A percentile compares a stretch with the other conserved stretches of the same genome.
Evolutionary conservation across 2,329 filamentous ascomycete genomes (phyloP).

Genomic region (Ascochyta clinopodiicola): DNA sequence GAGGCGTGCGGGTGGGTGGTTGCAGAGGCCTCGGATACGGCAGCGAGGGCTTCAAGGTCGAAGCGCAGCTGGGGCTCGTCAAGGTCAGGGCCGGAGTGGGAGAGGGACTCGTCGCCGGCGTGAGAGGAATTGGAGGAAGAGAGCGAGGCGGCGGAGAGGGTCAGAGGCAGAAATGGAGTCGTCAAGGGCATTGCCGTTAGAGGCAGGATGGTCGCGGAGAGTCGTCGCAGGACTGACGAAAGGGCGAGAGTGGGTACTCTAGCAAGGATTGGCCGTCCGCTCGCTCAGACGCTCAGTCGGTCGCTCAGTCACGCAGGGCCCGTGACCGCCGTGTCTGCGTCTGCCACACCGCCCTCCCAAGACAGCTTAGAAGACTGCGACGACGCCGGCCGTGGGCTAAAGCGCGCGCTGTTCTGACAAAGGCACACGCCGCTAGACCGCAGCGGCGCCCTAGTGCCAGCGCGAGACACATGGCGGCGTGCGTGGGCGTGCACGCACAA

Average conservation of each 20-base stretch:
- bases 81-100: conserved; percentile 14
- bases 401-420: conserved; percentile 41
- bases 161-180: conserved; percentile 38
- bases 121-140: conserved; percentile 21
- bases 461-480: conserved; percentile 40
- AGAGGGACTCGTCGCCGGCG: conserved; percentile 8
- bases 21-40: conserved; percentile 10
- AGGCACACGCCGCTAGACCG: conserved; percentile 24
- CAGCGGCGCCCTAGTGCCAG: conserved; percentile 29
- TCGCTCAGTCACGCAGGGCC: conserved; percentile 14
- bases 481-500: conserved; percentile 26
- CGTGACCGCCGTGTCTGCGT: conserved; percentile 30
- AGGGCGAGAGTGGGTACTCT: conserved; percentile 45
- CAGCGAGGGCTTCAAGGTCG: conserved; percentile 12
- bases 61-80: conserved; percentile 14
- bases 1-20: conserved; percentile 10
- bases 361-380: conserved; percentile 27
- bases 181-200: conserved; percentile 44
- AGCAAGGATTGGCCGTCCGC: conserved; percentile 37
- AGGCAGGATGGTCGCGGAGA: conserved; percentile 43
- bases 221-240: conserved; percentile 38
- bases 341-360: conserved; percentile 40
- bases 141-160: conserved; percentile 26
- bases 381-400: conserved; percentile 35
- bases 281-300: not conserved